phyloP scores from a whole-genome alignment of 1,284 basidiomycete species.

The Fistulina hepatica region DNA sequence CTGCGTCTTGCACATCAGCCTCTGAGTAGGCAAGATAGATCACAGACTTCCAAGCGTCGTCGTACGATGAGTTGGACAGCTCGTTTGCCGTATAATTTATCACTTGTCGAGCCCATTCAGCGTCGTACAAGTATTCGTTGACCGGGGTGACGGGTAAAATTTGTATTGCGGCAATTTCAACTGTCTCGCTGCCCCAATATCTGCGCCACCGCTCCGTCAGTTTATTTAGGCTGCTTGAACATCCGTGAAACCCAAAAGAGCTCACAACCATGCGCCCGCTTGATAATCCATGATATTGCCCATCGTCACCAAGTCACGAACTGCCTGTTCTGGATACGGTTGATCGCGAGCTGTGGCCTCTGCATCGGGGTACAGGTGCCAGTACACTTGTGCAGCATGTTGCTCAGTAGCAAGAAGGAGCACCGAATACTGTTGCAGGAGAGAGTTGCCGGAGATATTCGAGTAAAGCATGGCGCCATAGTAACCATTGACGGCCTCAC shows the following conservation, averaged over 20 bases:
- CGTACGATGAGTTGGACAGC: conserved; percentile 19
- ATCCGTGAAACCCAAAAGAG: conserved; percentile 2
- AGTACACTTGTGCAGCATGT: conserved; percentile 25
- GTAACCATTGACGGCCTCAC: conserved; percentile 27
- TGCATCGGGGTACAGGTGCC: conserved; percentile 25
- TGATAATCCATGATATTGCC: conserved; percentile 27
- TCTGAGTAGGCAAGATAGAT: conserved; percentile 25
- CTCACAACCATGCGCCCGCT: conserved; percentile 27
- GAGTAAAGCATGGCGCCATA: conserved; percentile 25
- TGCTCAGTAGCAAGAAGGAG: conserved; percentile 26
- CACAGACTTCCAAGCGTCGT: conserved; percentile 26
- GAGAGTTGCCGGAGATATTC: conserved; percentile 20
- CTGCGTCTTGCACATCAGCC: conserved; percentile 19
- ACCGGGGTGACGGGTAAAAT: conserved; percentile 27
- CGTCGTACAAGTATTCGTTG: conserved; percentile 26
- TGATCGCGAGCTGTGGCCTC: conserved; percentile 22
- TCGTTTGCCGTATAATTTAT: conserved; percentile 21
- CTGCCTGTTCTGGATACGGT: conserved; percentile 24
- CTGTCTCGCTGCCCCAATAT: conserved; percentile 26
- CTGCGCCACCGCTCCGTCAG: conserved; percentile 13
- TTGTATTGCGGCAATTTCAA: conserved; percentile 27
- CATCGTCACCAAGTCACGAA: conserved; percentile 23
- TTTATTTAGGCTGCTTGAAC: background rate
- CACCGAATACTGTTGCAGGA: conserved; percentile 23
- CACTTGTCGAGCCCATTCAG: conserved; percentile 21